These are phyloP conservation scores for Trypanosoma avium DNA, from an alignment of 208 protist genomes.

Conservation along the genomic window DNA sequence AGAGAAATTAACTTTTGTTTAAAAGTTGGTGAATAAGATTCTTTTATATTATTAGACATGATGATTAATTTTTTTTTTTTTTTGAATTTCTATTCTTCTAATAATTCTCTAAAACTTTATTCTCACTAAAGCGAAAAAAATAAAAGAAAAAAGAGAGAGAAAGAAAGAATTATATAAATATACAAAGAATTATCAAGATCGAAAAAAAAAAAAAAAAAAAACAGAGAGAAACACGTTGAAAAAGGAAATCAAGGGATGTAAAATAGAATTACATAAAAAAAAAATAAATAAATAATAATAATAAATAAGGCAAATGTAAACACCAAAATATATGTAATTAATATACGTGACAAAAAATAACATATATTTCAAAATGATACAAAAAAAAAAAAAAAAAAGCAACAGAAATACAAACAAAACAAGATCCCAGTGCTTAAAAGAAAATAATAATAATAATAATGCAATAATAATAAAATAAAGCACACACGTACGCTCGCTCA, in stretches of 20 bases:
- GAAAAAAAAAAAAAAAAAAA: not conserved
- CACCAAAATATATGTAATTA: not conserved
- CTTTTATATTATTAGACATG: conserved; percentile 3
- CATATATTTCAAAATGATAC: not conserved
- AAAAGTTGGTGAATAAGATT: not conserved
- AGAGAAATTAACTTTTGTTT: not conserved
- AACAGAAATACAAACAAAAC: not conserved
- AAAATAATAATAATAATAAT: conserved; percentile 1
- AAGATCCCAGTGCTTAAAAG: too few species aligned
- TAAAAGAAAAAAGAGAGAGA: not conserved
- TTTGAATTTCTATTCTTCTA: not conserved
- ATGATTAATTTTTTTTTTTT: conserved; percentile 5
- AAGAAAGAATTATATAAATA: not conserved
- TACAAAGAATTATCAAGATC: not conserved
- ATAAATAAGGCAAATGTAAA: too few species aligned
- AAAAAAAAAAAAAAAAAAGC: not conserved
- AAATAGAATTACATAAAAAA: not conserved
- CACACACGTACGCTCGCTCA: too few species aligned
- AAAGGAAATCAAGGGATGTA: too few species aligned
- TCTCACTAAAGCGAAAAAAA: not conserved
- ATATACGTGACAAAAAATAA: not conserved
- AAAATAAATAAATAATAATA: not conserved
- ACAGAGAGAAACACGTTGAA: not conserved
- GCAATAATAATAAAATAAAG: too few species aligned
- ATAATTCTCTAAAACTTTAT: not conserved